These are phyloP conservation scores for Ophiostoma pallidulum DNA, from an alignment of 2,329 filamentous ascomycete genomes.

Conservation along the genomic window DNA sequence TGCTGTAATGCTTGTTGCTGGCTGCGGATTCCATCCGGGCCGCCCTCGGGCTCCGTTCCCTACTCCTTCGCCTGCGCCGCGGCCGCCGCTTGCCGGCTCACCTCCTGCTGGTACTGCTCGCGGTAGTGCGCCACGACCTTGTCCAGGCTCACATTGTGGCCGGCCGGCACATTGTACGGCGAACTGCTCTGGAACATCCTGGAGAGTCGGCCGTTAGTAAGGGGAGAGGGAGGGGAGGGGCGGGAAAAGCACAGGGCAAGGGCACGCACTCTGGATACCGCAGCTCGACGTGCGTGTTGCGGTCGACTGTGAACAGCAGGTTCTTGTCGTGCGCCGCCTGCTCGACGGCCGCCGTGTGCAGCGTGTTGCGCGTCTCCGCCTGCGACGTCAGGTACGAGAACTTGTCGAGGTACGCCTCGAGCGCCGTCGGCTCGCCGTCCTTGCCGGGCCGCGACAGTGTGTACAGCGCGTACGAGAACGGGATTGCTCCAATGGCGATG, in stretches of 20 bases:
- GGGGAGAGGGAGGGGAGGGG: no score
- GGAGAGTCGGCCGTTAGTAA: not conserved
- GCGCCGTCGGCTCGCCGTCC: slow-evolving; percentile 40
- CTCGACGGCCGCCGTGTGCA: slow-evolving; percentile 43
- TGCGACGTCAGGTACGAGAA: slow-evolving; percentile 38
- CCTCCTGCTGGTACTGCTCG: slow-evolving; percentile 43
- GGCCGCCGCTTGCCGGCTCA: slow-evolving; percentile 42
- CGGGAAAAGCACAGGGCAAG: not conserved
- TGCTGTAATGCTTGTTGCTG: not conserved
- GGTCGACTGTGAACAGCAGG: slow-evolving; percentile 38
- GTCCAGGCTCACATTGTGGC: slow-evolving; percentile 44
- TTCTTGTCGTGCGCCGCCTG: slow-evolving; percentile 50
- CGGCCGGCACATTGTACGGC: slow-evolving; percentile 45
- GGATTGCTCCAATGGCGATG: slow-evolving; percentile 35
- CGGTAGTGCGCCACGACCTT: slow-evolving; percentile 49
- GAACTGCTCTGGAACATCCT: slow-evolving; percentile 44
- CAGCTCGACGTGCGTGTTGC: slow-evolving; percentile 41
- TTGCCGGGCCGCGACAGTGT: slow-evolving; percentile 37
- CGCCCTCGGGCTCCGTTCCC: slow-evolving; percentile 6
- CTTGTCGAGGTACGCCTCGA: slow-evolving; percentile 38
- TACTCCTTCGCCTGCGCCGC: slow-evolving; percentile 25
- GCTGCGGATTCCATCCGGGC: not conserved
- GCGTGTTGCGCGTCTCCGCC: slow-evolving; percentile 43
- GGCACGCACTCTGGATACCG: slow-evolving; percentile 47
- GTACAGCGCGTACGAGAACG: slow-evolving; percentile 37